These are phyloP conservation scores for Ophiocordyceps camponoti-rufipedis DNA, from an alignment of 2,329 filamentous ascomycete genomes.

Conservation along the genomic window DNA sequence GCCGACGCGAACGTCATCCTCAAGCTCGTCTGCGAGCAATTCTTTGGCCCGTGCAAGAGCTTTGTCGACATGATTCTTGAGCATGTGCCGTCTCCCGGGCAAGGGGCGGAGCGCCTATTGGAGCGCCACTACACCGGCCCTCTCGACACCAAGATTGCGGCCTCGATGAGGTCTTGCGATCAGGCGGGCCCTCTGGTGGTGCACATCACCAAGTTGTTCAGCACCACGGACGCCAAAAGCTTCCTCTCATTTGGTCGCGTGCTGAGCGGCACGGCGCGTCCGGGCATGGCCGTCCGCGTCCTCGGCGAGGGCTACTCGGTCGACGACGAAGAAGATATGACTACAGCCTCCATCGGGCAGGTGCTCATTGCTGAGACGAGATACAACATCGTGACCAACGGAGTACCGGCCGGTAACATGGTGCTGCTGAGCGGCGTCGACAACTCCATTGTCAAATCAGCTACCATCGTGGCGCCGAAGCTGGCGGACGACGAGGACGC, in stretches of 20 bases:
- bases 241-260: slow-evolving; percentile 87
- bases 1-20: slow-evolving; percentile 77
- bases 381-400: slow-evolving; percentile 83
- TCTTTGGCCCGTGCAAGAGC: slow-evolving; percentile 76
- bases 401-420: slow-evolving; percentile 84
- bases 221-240: slow-evolving; percentile 69
- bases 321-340: slow-evolving; percentile 97
- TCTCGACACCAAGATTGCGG: slow-evolving; percentile 60
- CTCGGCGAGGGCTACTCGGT: slow-evolving; percentile 90
- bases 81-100: slow-evolving; percentile 73
- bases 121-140: slow-evolving; percentile 87
- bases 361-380: slow-evolving; percentile 84
- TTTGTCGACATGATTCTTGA: slow-evolving; percentile 92
- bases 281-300: slow-evolving; percentile 70
- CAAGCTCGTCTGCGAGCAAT: slow-evolving; percentile 80
- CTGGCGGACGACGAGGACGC: slow-evolving; percentile 79
- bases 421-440: slow-evolving; percentile 85
- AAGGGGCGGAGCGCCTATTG: slow-evolving; percentile 58
- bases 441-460: slow-evolving; percentile 96
- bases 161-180: slow-evolving; percentile 66
- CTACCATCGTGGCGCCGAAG: slow-evolving; percentile 67
- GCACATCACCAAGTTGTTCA: slow-evolving; percentile 87
- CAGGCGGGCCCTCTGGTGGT: slow-evolving; percentile 84
- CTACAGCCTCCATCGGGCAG: slow-evolving; percentile 61
- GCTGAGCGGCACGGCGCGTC: slow-evolving; percentile 74